phyloP scores from a whole-genome alignment of 306 rosid species.

The Dalbergia cultrata region DNA sequence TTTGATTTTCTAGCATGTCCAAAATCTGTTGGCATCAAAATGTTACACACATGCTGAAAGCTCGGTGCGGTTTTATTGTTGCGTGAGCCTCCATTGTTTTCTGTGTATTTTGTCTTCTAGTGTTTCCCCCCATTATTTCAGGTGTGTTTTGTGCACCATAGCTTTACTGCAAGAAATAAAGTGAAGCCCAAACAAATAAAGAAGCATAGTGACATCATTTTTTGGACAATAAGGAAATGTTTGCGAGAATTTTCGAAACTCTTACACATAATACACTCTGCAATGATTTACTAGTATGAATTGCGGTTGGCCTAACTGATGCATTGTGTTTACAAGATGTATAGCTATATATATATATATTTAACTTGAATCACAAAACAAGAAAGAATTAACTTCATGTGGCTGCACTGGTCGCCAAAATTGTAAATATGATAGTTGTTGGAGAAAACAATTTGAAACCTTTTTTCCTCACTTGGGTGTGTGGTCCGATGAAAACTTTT shows the following conservation, averaged over 20 bases:
- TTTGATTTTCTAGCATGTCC: conserved; percentile 8
- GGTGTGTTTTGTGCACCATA: not conserved
- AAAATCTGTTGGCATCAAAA: not conserved
- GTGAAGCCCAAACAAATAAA: not conserved
- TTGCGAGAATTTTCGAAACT: conserved; percentile 15
- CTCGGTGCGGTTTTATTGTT: conserved; percentile 32
- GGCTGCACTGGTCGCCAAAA: conserved; percentile 2
- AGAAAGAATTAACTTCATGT: not conserved
- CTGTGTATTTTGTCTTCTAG: not conserved
- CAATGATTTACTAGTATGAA: not conserved
- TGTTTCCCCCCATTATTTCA: conserved; percentile 3
- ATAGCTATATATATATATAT: not conserved
- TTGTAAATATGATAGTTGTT: not conserved
- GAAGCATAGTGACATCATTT: conserved; percentile 5
- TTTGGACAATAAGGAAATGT: not conserved
- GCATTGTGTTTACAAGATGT: not conserved
- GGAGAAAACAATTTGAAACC: not conserved
- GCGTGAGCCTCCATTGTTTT: conserved; percentile 4
- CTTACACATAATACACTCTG: not conserved
- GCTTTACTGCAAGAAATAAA: not conserved
- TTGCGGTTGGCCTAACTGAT: not conserved
- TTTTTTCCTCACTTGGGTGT: not conserved
- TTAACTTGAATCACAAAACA: not conserved
- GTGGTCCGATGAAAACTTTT: conserved; percentile 6
- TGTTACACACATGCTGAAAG: conserved; percentile 24